Conservation (phyloP, 2,329 filamentous ascomycete genomes). For the Fusarium pseudonygamai region DNA sequence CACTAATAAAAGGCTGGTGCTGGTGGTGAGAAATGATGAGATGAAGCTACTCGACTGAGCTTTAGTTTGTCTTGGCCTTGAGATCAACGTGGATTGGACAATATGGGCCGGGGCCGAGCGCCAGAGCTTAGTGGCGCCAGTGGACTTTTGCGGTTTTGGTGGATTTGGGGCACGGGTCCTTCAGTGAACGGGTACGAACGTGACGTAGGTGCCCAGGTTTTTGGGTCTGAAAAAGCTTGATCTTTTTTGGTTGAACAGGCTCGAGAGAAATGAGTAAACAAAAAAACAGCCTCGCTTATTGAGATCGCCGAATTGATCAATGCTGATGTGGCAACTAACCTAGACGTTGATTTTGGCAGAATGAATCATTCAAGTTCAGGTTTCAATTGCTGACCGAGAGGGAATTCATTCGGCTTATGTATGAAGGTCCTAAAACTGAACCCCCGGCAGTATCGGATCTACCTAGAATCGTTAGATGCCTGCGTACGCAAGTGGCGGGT, state of each 20-base stretch:
- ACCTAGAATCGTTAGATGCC: conserved; percentile 16
- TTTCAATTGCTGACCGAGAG: conserved; percentile 11
- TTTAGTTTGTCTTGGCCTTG: conserved; percentile 23
- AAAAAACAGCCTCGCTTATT: conserved; percentile 17
- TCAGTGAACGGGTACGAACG: conserved; percentile 16
- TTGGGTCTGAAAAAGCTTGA: conserved; percentile 24
- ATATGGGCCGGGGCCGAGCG: conserved; percentile 7
- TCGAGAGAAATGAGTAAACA: conserved; percentile 9
- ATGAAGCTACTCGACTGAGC: conserved; percentile 33
- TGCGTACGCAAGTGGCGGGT: conserved; percentile 39
- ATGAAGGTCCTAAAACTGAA: conserved; percentile 8
- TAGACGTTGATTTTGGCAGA: neutral
- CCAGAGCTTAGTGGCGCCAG: conserved; percentile 12
- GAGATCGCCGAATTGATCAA: conserved; percentile 17
- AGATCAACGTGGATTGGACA: conserved; percentile 8
- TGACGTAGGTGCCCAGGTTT: conserved; percentile 29
- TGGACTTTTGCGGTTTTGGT: conserved; percentile 8
- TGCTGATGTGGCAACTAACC: neutral
- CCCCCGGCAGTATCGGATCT: conserved; percentile 34
- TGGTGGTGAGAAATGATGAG: conserved; percentile 22
- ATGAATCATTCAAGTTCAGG: neutral
- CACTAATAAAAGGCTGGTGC: conserved; percentile 29
- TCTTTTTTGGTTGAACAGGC: conserved; percentile 4
- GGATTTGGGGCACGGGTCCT: conserved; percentile 17
- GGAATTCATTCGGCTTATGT: conserved; percentile 26